Evolutionary conservation across 768 basidiomycete genomes (phyloP), one percentile per base, ranked within the genome.

Genomic region (Boletus subparvulus): DNA sequence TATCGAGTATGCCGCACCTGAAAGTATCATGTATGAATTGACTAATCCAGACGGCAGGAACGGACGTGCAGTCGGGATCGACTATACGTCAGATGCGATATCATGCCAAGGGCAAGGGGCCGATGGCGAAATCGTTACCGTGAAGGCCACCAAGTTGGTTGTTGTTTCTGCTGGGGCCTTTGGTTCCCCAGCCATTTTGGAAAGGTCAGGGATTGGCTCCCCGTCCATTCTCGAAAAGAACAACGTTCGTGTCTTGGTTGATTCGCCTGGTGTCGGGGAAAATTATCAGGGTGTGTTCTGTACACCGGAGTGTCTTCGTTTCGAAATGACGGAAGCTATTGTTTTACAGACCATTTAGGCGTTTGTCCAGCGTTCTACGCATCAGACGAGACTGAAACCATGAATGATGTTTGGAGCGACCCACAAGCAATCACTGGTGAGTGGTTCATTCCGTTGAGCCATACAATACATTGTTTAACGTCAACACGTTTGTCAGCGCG

Each of bases 241-340:
- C 49, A 76, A 74, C 3, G 75, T 92, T 41, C 56, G 64, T 9
- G 72, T 77, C 51, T 42, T 82, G 11, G 78, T 88, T 11, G 84
- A 90, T 51, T 79, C 92, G 8, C 88, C 88, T 6, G 88, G 86
- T 8, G 90, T 94, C 0, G 90, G 91, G 11, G 85, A 87, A 65
- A 82, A 90, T 59, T 83, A 81, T 50, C 76, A 79, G 60, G 84
- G 83, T 80, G 49, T 39, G 69, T 61, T 17, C 19, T 0, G 0
- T 24, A 4, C 1, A 4, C 5, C 4, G 2, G 6, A 2, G 3
- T 6, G 1, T 9, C 2, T 35, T 39, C 8, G 4, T 35, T n/a
- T 37, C 19, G 35, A 9, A 14, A 8, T 12, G 26, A 30, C 11
- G 26, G 1, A 9, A 10, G 1, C 12, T 32, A 7, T 30, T 33